Evolutionary conservation across 2,329 filamentous ascomycete species (phyloP).

Genomic region (Xylaria sp.): DNA sequence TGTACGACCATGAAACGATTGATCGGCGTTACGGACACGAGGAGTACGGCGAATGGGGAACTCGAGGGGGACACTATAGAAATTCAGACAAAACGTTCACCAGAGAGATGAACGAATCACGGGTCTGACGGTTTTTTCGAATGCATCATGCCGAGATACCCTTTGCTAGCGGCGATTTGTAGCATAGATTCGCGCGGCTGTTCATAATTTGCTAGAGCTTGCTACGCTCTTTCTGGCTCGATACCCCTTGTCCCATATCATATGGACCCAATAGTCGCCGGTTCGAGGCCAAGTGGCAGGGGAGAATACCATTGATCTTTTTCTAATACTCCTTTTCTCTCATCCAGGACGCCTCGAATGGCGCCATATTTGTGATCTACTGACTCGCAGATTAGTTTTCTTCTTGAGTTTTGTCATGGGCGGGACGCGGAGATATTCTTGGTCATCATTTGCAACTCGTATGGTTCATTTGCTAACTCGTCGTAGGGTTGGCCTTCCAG

Average conservation of each 20-base stretch:
- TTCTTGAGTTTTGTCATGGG: not conserved
- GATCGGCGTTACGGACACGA: slow-evolving; percentile 10
- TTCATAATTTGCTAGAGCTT: slow-evolving; percentile 11
- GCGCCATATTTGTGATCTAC: slow-evolving; percentile 4
- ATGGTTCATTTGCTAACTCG: slow-evolving; percentile 7
- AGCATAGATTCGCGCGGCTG: slow-evolving; percentile 23
- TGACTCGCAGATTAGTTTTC: slow-evolving; percentile 1
- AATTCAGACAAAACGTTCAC: slow-evolving; percentile 4
- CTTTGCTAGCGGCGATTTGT: slow-evolving; percentile 16
- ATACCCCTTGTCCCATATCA: slow-evolving; percentile 22
- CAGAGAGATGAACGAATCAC: slow-evolving; percentile 9
- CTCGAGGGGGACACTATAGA: slow-evolving; percentile 2
- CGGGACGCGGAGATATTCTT: not conserved
- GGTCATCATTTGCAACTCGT: too few relatives aligned
- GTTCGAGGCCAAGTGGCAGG: slow-evolving; percentile 30
- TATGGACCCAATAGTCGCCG: slow-evolving; percentile 14
- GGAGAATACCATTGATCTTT: slow-evolving; percentile 19
- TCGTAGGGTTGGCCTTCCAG: not conserved
- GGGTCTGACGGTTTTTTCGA: slow-evolving; percentile 12
- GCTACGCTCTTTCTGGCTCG: slow-evolving; percentile 4
- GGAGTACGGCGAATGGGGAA: slow-evolving; percentile 10
- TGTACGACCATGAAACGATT: slow-evolving; percentile 6
- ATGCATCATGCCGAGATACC: slow-evolving; percentile 21
- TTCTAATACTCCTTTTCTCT: slow-evolving; percentile 5
- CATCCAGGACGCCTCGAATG: slow-evolving; percentile 13